These are phyloP conservation scores for Lycium barbarum DNA, from an alignment of 257 asterid genomes.

Conservation along the genomic window DNA sequence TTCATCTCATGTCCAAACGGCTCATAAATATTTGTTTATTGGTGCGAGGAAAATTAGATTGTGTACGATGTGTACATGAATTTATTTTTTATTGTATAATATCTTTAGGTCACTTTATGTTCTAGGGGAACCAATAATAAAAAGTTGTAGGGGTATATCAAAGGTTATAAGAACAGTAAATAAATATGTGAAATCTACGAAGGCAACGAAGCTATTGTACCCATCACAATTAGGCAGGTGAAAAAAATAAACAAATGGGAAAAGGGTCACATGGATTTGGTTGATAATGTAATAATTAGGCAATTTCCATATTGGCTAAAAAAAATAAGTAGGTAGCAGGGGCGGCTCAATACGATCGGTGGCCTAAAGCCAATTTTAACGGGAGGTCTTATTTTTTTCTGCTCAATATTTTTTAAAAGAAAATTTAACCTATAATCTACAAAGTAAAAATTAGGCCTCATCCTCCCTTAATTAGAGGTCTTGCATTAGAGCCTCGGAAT, in stretches of 20 bases:
- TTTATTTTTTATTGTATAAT: not conserved
- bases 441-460: too few species aligned
- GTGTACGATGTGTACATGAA: not conserved
- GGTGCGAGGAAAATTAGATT: not conserved
- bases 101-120: slow-evolving; percentile 5
- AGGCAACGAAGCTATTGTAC: not conserved
- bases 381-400: too few species aligned
- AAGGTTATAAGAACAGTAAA: not conserved
- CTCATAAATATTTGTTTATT: not conserved
- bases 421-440: too few species aligned
- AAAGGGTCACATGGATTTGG: not conserved
- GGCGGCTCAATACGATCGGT: too few species aligned
- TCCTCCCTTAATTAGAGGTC: too few species aligned
- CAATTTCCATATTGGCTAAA: too few species aligned
- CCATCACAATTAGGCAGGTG: slow-evolving; percentile 5
- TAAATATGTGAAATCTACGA: not conserved
- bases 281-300: too few species aligned
- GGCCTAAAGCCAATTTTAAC: too few species aligned
- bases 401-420: too few species aligned
- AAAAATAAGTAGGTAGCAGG: too few species aligned
- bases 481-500: too few species aligned
- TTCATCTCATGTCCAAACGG: too few species aligned
- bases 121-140: not conserved
- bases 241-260: not conserved
- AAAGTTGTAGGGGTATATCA: not conserved